Evolutionary conservation across 805 yeast genomes (phyloP), one percentile per base, ranked within the genome.

Genomic region (Ogataea naganishii): DNA sequence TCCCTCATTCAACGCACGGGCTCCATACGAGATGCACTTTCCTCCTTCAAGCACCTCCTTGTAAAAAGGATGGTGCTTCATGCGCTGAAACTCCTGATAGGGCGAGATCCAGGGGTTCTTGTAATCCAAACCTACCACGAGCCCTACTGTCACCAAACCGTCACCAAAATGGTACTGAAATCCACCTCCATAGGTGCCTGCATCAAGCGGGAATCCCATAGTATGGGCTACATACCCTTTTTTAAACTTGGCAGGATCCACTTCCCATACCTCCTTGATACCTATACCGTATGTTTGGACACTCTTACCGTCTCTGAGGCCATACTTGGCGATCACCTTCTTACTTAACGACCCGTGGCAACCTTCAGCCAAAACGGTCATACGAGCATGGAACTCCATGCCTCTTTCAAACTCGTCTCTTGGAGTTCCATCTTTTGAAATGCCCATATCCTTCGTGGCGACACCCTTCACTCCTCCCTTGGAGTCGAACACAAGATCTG

Each of bases 131-230:
- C 98, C 99, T 26, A 86, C 71, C 8, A 92, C 98, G n/a, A 89
- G 52, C 2, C 99, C 99, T 9, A 89, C 83, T 2, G 95, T 67
- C 7, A 89, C 97, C 28, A 85, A 58, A 12, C 86, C 86, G 39
- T 86, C 95, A 31, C 96, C 96, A 54, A 92, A 92, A 56, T 92
- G 98, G 55, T 92, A 92, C 71, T 81, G 80, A 63, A 92, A 92
- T 0, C 96, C 97, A 42, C 98, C 98, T 24, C 98, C 98, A 49
- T 92, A 92, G 3, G 80, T 77, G 31, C 70, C 75, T 28, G 66
- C 56, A 10, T 72, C 49, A 37, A 92, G 60, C 9, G 99, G 99
- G 51, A 67, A 86, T 2, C 98, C 99, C 68, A 92, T 60, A 1
- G 94, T 66, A 53, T 92, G 99, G 1, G 81, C 75, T 13, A 84